phyloP scores from a whole-genome alignment of 768 basidiomycete species.

The Amanita brunnescens region DNA sequence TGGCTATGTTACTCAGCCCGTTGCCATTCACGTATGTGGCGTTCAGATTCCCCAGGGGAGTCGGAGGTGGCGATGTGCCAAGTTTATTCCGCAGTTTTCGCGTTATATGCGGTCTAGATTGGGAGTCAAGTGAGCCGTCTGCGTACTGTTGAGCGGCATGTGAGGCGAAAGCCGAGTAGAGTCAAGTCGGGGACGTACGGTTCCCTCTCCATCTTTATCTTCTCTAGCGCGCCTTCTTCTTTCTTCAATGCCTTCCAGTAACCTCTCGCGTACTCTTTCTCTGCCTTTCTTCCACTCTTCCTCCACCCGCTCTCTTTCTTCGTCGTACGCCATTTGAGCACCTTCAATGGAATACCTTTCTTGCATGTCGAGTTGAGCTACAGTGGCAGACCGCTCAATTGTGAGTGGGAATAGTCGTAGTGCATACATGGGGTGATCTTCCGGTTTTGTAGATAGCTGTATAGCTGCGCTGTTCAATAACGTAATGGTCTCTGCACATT shows the following conservation, averaged over 20 bases:
- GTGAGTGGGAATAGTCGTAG: constrained; percentile 67
- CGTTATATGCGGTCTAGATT: constrained; percentile 73
- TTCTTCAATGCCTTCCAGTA: constrained; percentile 82
- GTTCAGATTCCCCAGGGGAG: constrained; percentile 40
- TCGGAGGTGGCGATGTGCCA: constrained; percentile 71
- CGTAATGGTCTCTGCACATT: constrained; percentile 55
- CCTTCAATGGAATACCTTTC: constrained; percentile 62
- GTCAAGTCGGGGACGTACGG: constrained; percentile 41
- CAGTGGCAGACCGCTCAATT: constrained; percentile 67
- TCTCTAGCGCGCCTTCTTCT: constrained; percentile 69
- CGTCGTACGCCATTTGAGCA: constrained; percentile 63
- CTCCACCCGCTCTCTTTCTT: constrained; percentile 72
- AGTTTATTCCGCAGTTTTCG: constrained; percentile 79
- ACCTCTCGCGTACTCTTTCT: constrained; percentile 65
- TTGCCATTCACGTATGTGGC: constrained; percentile 14
- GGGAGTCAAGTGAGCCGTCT: constrained; percentile 71
- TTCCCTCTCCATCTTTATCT: constrained; percentile 87
- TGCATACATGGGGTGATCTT: constrained; percentile 54
- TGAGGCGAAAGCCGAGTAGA: constrained; percentile 5
- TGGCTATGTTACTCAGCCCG: constrained; percentile 24
- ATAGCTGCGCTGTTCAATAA: constrained; percentile 49
- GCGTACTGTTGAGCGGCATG: constrained; percentile 8
- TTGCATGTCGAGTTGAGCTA: constrained; percentile 56
- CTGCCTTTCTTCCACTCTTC: constrained; percentile 75
- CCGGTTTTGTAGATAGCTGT: constrained; percentile 62